Percentiles rank a stretch among this genome's conserved stretches.
Evolutionary conservation across 73 alveolate genomes (phyloP).

Genomic region (Symbiodinium pilosum): DNA sequence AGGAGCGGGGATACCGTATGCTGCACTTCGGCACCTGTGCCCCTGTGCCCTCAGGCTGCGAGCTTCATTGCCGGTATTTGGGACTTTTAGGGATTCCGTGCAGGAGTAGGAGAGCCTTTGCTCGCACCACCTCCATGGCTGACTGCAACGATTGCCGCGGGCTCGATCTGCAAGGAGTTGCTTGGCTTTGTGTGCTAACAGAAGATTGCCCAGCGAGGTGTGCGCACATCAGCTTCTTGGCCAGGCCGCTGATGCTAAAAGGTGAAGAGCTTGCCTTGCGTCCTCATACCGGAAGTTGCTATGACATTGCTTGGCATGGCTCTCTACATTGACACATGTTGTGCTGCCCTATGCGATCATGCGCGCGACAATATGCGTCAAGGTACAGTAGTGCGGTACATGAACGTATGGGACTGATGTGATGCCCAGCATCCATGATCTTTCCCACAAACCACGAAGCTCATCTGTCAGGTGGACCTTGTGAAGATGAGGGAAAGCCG

Average conservation of each 20-base stretch:
- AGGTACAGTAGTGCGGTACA: no score
- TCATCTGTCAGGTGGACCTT: neutral
- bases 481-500: neutral
- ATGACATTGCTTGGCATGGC: no score
- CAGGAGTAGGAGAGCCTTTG: constrained; percentile 61
- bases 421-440: no score
- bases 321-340: no score
- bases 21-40: constrained; percentile 44
- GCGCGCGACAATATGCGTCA: no score
- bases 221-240: constrained; percentile 65
- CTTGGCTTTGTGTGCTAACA: neutral
- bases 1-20: constrained; percentile 82
- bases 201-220: neutral
- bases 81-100: no score
- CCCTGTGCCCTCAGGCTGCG: constrained; percentile 42
- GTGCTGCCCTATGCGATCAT: no score
- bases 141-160: constrained; percentile 31
- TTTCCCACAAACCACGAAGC: no score
- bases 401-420: no score
- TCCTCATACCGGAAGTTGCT: no score
- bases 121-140: constrained; percentile 57
- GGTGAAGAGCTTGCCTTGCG: no score
- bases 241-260: constrained; percentile 36
- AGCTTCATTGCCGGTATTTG: neutral
- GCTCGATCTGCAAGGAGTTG: neutral